phyloP scores from a whole-genome alignment of 495 filamentous ascomycete species.

The Monascus purpureus region DNA sequence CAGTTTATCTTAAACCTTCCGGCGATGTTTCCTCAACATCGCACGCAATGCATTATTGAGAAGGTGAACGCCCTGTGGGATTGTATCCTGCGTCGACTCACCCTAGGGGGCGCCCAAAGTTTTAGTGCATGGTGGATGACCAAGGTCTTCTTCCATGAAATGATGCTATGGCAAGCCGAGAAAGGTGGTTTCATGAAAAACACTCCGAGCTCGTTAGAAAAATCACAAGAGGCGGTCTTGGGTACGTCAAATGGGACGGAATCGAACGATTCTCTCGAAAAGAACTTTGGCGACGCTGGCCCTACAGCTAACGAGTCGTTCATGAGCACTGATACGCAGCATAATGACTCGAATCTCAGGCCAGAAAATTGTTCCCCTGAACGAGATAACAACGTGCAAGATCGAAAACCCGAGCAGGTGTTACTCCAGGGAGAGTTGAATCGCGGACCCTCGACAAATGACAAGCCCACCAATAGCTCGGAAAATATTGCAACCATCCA shows the following conservation, averaged over 20 bases:
- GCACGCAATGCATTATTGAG: slow-evolving; percentile 40
- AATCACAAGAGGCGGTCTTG: slow-evolving; percentile 12
- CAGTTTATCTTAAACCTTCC: slow-evolving; percentile 66
- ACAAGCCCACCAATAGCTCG: slow-evolving; percentile 12
- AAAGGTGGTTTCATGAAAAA: slow-evolving; percentile 81
- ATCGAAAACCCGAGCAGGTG: slow-evolving; percentile 1
- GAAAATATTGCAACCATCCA: slow-evolving; percentile 20
- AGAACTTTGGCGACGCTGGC: slow-evolving; percentile 6
- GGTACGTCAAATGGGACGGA: slow-evolving; percentile 12
- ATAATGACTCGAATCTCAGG: slow-evolving; percentile 3
- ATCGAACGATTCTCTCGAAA: slow-evolving; percentile 12
- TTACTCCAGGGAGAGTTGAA: background rate
- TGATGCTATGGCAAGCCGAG: slow-evolving; percentile 83
- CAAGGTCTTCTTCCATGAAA: slow-evolving; percentile 95
- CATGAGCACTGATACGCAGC: slow-evolving; percentile 2
- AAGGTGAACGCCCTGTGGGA: slow-evolving; percentile 33
- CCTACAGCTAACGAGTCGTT: slow-evolving; percentile 5
- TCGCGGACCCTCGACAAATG: slow-evolving; percentile 2
- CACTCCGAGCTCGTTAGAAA: slow-evolving; percentile 30
- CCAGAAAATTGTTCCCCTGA: slow-evolving; percentile 3
- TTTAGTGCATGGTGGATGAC: slow-evolving; percentile 97
- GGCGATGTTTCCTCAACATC: slow-evolving; percentile 55
- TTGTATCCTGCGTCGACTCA: slow-evolving; percentile 36
- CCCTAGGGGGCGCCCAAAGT: slow-evolving; percentile 65
- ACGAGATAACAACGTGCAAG: slow-evolving; percentile 1